Percentiles rank a stretch among this genome's conserved stretches.
phyloP scores from a whole-genome alignment of 129 eudicot genomes.

The Centella asiatica region DNA sequence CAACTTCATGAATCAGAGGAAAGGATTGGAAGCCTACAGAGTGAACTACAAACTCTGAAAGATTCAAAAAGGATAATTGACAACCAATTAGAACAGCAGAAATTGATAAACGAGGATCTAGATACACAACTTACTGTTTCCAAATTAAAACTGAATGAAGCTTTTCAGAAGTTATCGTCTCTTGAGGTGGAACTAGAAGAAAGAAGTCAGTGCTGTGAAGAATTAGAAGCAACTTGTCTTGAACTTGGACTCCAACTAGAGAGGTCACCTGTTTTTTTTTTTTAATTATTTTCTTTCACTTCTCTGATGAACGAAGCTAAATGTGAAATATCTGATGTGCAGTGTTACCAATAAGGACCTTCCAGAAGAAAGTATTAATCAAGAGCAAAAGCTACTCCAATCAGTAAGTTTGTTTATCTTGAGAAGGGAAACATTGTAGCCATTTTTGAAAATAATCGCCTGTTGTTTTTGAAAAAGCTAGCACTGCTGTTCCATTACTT shows the following conservation, averaged over 20 bases:
- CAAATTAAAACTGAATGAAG: constrained; percentile 44
- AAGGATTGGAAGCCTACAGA: constrained; percentile 20
- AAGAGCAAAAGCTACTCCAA: constrained; percentile 35
- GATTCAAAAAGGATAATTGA: constrained; percentile 43
- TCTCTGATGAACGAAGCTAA: background rate
- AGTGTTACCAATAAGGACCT: constrained; percentile 36
- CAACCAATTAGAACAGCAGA: constrained; percentile 73
- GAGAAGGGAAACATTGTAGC: background rate
- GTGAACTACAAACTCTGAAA: constrained; percentile 37
- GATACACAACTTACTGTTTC: constrained; percentile 72
- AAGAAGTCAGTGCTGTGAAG: constrained; percentile 71
- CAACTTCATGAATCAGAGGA: constrained; percentile 37
- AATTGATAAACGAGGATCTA: constrained; percentile 67
- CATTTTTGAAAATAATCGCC: background rate
- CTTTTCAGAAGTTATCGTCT: constrained; percentile 59
- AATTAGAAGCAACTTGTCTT: constrained; percentile 77
- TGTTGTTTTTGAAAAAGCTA: too few species aligned
- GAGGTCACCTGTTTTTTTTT: constrained; percentile 34
- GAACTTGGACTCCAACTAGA: constrained; percentile 91
- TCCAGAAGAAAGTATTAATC: constrained; percentile 23
- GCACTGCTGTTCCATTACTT: too few species aligned
- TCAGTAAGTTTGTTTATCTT: constrained; percentile 40
- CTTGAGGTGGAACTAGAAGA: constrained; percentile 77
- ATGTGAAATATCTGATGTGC: constrained; percentile 20
- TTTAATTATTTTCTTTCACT: background rate